These are phyloP conservation scores for Solanum appendiculatum DNA, from an alignment of 257 asterid species.

Conservation along the genomic window DNA sequence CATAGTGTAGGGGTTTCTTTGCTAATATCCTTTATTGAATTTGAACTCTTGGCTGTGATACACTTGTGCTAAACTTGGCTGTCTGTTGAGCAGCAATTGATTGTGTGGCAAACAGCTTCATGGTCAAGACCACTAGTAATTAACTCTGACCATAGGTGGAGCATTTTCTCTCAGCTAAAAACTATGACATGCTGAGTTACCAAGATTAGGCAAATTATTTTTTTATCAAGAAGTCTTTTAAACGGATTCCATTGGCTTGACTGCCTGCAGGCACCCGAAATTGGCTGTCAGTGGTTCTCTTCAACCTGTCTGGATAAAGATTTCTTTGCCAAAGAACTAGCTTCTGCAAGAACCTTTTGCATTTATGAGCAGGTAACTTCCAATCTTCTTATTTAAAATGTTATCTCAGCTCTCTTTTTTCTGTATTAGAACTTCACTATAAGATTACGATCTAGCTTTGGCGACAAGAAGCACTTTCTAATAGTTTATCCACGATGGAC, in stretches of 20 bases:
- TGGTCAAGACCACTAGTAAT: not conserved
- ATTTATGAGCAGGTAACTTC: slow-evolving; percentile 63
- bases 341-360: slow-evolving; percentile 85
- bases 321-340: slow-evolving; percentile 52
- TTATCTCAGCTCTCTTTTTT: not conserved
- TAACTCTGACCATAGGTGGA: not conserved
- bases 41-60: not conserved
- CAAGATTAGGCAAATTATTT: not conserved
- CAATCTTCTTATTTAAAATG: not conserved
- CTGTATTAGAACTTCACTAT: not conserved
- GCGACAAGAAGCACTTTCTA: not conserved
- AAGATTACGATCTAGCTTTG: not conserved
- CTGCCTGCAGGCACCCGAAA: slow-evolving; percentile 60
- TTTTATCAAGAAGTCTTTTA: not conserved
- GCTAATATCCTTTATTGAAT: not conserved
- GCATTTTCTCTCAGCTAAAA: not conserved
- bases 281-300: slow-evolving; percentile 89
- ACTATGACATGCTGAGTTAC: not conserved
- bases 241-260: not conserved
- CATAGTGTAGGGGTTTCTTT: not conserved
- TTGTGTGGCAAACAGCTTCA: not conserved
- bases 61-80: not conserved
- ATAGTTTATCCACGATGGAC: not conserved
- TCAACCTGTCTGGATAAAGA: slow-evolving; percentile 33
- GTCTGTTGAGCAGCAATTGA: not conserved